Conservation (phyloP, 129 eudicot genomes). For the Lactuca sativa region DNA sequence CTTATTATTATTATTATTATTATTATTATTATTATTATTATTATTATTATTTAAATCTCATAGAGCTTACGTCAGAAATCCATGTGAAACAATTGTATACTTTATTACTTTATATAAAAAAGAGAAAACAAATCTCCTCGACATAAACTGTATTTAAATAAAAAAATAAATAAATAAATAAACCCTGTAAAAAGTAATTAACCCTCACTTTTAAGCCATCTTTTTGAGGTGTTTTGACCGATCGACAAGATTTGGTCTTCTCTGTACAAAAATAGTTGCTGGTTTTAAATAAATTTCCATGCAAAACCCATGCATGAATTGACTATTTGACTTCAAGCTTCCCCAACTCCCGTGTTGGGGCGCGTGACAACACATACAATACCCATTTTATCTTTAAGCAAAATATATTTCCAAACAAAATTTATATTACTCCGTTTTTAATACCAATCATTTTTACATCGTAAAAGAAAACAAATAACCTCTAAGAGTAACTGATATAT, state of each 20-base stretch:
- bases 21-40: no score
- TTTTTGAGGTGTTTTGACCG: slow-evolving; percentile 49
- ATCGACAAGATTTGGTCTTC: slow-evolving; percentile 45
- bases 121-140: no score
- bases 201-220: slow-evolving; percentile 2
- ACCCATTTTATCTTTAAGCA: neutral
- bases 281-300: slow-evolving; percentile 16
- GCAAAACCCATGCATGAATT: slow-evolving; percentile 31
- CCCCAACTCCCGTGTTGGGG: neutral
- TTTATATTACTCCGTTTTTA: neutral
- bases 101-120: no score
- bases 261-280: slow-evolving; percentile 28
- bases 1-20: no score
- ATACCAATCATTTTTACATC: no score
- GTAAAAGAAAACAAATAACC: no score
- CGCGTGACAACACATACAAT: slow-evolving; percentile 3
- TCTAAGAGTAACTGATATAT: no score
- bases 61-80: no score
- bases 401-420: neutral
- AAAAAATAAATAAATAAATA: no score
- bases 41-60: no score
- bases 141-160: no score
- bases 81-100: no score
- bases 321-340: slow-evolving; percentile 1
- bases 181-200: neutral